A percentile compares a stretch with the other conserved stretches of the same genome.
These are phyloP conservation scores for Phaseolus lunatus DNA, from an alignment of 306 rosid species.

Conservation along the genomic window DNA sequence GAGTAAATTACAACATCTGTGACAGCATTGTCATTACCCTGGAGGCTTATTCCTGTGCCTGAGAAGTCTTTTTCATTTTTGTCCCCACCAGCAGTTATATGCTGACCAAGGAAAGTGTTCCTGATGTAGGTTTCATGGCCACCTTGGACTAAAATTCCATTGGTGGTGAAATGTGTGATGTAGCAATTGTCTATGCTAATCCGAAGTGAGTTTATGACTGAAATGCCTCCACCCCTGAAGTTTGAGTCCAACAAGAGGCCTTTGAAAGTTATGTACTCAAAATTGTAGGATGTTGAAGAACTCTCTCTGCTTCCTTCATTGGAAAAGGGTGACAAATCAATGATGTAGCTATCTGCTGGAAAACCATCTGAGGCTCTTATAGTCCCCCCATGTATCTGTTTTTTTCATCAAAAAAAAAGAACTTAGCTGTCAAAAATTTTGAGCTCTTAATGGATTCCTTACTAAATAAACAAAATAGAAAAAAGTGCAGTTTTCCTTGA, in stretches of 20 bases:
- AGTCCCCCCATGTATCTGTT: constrained; percentile 92
- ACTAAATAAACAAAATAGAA: neutral
- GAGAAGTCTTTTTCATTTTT: constrained; percentile 66
- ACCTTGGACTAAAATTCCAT: constrained; percentile 67
- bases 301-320: constrained; percentile 16
- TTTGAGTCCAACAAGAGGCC: constrained; percentile 82
- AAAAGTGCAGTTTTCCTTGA: constrained; percentile 18
- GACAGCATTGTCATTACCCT: constrained; percentile 80
- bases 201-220: constrained; percentile 79
- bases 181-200: constrained; percentile 85
- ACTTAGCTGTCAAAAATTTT: neutral
- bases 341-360: constrained; percentile 63
- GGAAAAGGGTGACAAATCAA: constrained; percentile 71
- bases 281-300: constrained; percentile 71
- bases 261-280: constrained; percentile 73
- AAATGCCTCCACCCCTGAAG: constrained; percentile 85
- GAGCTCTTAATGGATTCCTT: neutral
- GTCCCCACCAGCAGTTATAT: constrained; percentile 84
- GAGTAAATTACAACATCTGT: constrained; percentile 91
- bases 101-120: constrained; percentile 87
- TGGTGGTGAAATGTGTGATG: constrained; percentile 82
- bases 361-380: constrained; percentile 72
- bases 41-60: constrained; percentile 75
- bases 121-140: constrained; percentile 95
- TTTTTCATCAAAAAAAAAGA: constrained; percentile 30